Base-by-base conservation (phyloP, 2,329 filamentous ascomycete species). In the Trichoderma pleuroti region DNA sequence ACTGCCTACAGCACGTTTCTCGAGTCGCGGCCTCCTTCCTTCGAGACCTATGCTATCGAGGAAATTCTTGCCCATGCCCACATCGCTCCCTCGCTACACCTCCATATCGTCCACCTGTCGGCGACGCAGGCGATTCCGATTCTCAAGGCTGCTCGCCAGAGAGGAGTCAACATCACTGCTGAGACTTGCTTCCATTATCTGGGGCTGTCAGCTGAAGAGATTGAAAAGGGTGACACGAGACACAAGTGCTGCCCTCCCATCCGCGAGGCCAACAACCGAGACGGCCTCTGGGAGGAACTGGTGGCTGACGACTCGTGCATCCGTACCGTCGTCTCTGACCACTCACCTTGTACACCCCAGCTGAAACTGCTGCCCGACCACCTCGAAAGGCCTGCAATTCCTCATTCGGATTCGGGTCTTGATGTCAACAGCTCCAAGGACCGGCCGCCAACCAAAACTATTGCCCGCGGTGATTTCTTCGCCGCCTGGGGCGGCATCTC, bases 181-280 rank as follows among this genome's bases (percentile, higher is more conserved):
- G 94, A 97, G 83, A 97, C 94, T 3, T 97, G 94, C 83, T 97
- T 97, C 86, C 94, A 97, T 84, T 98, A 97, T 81, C 89, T 98
- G 16, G 92, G 92, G 4, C 86, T 98, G 2, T 91, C 93, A 0
- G 90, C 94, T 0, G 94, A 98, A 82, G 86, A 91, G 74, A 92
- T 98, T 71, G 86, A 89, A 71, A 88, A 93, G 74, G 94, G 94
- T 57, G 94, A 98, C 81, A 97, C 94, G 32, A 84, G 94, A 70
- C 94, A 97, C 84, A 98, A 98, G 82, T 98, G 94, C 86, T 97
- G 94, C 80, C 94, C 94, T 32, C 94, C 94, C 0, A 97, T 98
- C 79, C 91, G 94, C 68, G 90, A 88, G 73, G 89, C 91, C 76
- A 83, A 86, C 49, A 98, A 98, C 83, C 92, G 95, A 76, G 92